Conservation (phyloP, 805 yeast species). For the Priceomyces medius region DNA sequence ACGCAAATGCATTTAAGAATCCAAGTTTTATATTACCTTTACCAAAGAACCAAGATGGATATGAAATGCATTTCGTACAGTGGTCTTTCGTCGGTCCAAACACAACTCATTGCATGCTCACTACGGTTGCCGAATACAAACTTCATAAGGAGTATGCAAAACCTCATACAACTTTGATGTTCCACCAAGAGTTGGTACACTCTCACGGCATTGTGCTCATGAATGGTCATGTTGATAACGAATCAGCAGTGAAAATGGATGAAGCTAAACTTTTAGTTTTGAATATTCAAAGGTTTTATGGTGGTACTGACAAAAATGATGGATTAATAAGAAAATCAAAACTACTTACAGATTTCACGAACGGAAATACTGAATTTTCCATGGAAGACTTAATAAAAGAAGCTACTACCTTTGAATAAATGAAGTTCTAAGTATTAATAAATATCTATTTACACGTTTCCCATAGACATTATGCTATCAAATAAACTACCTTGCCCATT, state of each 20-base stretch:
- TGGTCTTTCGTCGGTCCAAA: conserved; percentile 86
- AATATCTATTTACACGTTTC: not conserved
- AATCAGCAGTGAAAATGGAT: conserved; percentile 60
- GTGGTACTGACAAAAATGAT: conserved; percentile 51
- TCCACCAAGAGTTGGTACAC: conserved; percentile 73
- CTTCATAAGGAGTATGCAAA: conserved; percentile 88
- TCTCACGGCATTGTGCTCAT: conserved; percentile 68
- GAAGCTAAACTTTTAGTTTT: conserved; percentile 78
- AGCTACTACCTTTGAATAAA: conserved; percentile 65
- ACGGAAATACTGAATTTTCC: conserved; percentile 63
- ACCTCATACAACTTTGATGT: conserved; percentile 88
- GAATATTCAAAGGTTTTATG: conserved; percentile 81
- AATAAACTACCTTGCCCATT: conserved; percentile 7
- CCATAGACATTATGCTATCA: conserved; percentile 9
- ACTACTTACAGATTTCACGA: conserved; percentile 65
- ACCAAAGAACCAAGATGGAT: conserved; percentile 56
- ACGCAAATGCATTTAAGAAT: conserved; percentile 62
- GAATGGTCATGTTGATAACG: conserved; percentile 82
- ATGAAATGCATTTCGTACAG: conserved; percentile 88
- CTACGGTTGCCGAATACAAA: conserved; percentile 89
- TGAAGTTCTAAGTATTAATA: not conserved
- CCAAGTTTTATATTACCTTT: conserved; percentile 90
- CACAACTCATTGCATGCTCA: conserved; percentile 86
- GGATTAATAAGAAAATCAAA: conserved; percentile 48
- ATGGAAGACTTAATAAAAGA: conserved; percentile 68